Conservation (phyloP, 2,329 filamentous ascomycete species). For the Stachybotrys echinatus region DNA sequence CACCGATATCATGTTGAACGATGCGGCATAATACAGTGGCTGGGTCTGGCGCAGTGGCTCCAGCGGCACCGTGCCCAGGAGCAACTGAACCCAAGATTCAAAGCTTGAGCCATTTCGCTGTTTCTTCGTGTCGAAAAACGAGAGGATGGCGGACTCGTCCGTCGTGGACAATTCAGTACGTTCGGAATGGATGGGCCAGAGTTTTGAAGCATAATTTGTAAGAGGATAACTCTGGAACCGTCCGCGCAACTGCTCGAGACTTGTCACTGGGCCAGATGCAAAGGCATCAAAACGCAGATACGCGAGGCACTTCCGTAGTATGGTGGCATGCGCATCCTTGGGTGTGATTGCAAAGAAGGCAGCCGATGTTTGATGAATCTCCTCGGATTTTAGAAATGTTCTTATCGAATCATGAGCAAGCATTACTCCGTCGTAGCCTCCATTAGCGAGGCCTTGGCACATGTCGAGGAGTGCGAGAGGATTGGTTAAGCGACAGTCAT, state of each 20-base stretch:
- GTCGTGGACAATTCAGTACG: conserved; percentile 2
- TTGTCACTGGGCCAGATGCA: conserved; percentile 7
- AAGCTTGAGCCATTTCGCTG: conserved; percentile 11
- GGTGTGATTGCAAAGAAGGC: conserved; percentile 13
- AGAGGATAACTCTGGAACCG: conserved; percentile 9
- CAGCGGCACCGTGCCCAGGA: conserved; percentile 6
- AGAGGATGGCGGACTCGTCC: conserved; percentile 12
- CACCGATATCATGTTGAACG: conserved; percentile 16
- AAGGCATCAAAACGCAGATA: conserved; percentile 13
- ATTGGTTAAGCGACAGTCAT: conserved; percentile 15
- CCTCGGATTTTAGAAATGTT: conserved; percentile 11
- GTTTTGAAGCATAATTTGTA: conserved; percentile 8
- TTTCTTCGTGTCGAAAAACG: conserved; percentile 14
- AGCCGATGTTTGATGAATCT: conserved; percentile 11
- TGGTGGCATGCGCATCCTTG: too few species aligned
- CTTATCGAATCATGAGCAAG: conserved; percentile 18
- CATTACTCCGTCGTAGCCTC: conserved; percentile 7
- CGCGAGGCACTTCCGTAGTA: conserved; percentile 16
- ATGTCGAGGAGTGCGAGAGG: conserved; percentile 11
- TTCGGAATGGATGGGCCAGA: conserved; percentile 17
- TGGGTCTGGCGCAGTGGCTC: conserved; percentile 9
- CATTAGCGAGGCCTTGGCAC: conserved; percentile 12
- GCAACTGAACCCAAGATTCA: conserved; percentile 16
- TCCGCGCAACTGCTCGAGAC: neutral
- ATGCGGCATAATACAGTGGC: conserved; percentile 18